These are phyloP conservation scores for Dicorynia guianensis DNA, from an alignment of 306 rosid genomes.

Conservation along the genomic window DNA sequence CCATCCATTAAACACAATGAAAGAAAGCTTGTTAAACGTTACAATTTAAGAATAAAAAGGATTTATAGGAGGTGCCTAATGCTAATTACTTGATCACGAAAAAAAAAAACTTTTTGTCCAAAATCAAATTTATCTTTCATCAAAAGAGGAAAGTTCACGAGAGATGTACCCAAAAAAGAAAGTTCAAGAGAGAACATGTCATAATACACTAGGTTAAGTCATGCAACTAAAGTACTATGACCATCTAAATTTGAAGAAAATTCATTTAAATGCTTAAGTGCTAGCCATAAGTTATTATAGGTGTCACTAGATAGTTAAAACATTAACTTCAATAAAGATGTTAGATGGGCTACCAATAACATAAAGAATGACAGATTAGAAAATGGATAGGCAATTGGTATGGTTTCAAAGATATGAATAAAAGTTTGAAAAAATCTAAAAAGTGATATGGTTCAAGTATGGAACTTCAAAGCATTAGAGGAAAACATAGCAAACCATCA, in stretches of 20 bases:
- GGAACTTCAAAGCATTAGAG: constrained; percentile 16
- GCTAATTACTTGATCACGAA: constrained; percentile 29
- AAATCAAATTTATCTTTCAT: background rate
- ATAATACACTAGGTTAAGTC: background rate
- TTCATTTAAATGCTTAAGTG: constrained; percentile 7
- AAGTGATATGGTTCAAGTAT: constrained; percentile 14
- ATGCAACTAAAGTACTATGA: constrained; percentile 17
- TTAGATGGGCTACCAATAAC: constrained; percentile 18
- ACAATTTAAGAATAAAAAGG: too few relatives aligned
- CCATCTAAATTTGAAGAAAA: constrained; percentile 17
- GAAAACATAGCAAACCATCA: constrained; percentile 16
- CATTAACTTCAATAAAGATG: background rate
- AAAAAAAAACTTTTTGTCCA: constrained; percentile 14
- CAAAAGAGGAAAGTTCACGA: constrained; percentile 6
- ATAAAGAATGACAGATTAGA: background rate
- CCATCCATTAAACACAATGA: constrained; percentile 57
- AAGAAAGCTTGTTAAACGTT: constrained; percentile 31
- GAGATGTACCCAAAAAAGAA: too few relatives aligned
- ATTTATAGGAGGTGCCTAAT: constrained; percentile 22
- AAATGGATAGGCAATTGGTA: constrained; percentile 29
- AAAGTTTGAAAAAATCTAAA: background rate
- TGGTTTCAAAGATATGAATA: constrained; percentile 6
- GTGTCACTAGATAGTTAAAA: constrained; percentile 28
- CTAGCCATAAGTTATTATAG: constrained; percentile 20
- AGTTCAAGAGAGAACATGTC: background rate